Percentiles rank a stretch among this genome's conserved stretches.
phyloP scores from a whole-genome alignment of 257 asterid genomes.

The Ballota nigra region DNA sequence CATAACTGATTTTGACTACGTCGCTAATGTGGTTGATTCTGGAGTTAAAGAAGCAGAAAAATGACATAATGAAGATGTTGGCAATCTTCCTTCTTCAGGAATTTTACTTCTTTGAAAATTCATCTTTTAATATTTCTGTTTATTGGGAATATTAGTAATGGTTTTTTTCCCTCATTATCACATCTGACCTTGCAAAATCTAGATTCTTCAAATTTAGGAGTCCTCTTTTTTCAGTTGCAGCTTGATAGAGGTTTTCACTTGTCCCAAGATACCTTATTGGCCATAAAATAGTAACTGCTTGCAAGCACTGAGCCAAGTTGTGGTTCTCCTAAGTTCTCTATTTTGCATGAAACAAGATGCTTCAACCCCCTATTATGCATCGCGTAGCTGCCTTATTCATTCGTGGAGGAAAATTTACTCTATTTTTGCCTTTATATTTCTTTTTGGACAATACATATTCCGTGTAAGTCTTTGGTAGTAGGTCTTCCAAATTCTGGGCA shows the following conservation, averaged over 20 bases:
- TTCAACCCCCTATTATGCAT: background rate
- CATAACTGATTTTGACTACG: background rate
- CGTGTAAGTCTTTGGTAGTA: background rate
- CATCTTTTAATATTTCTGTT: background rate
- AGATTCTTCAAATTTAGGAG: background rate
- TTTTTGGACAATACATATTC: background rate
- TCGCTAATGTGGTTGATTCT: background rate
- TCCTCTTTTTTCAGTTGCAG: background rate
- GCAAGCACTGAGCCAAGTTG: background rate
- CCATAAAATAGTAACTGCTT: background rate
- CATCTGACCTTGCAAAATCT: background rate
- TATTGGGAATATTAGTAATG: background rate
- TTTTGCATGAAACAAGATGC: background rate
- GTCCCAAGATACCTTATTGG: background rate
- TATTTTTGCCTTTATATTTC: background rate
- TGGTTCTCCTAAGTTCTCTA: background rate
- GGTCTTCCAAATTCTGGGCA: background rate
- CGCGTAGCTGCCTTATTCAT: no score
- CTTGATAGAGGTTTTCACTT: background rate
- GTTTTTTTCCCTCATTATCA: background rate
- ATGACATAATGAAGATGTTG: background rate
- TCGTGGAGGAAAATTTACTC: background rate
- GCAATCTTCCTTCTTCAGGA: background rate
- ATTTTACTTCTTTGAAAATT: background rate
- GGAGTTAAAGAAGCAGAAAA: background rate